These are phyloP conservation scores for Phytophthora multivora DNA, from an alignment of 352 stramenopile species.

Conservation along the genomic window DNA sequence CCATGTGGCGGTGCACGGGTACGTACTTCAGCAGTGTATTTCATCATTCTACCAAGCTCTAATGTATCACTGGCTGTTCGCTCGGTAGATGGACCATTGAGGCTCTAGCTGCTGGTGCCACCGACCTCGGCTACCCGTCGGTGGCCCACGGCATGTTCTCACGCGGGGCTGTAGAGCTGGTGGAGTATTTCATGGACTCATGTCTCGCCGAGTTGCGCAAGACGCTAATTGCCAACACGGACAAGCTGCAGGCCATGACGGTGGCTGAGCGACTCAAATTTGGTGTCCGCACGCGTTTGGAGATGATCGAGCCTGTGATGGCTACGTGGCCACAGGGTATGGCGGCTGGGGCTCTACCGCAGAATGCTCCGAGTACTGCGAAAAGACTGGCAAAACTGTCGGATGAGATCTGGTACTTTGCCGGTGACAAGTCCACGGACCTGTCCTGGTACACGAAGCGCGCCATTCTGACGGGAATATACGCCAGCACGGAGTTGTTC, in stretches of 20 bases:
- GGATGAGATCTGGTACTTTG: conserved; percentile 91
- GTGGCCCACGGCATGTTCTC: conserved; percentile 85
- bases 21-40: conserved; percentile 3
- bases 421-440: conserved; percentile 85
- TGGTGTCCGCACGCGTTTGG: conserved; percentile 67
- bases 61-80: background rate
- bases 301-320: conserved; percentile 68
- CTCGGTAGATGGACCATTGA: conserved; percentile 74
- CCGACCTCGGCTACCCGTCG: conserved; percentile 71
- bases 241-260: conserved; percentile 65
- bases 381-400: conserved; percentile 70
- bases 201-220: conserved; percentile 61
- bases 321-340: conserved; percentile 79
- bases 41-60: no score
- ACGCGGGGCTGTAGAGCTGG: conserved; percentile 76
- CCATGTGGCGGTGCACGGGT: conserved; percentile 60
- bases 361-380: conserved; percentile 74
- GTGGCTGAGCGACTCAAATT: conserved; percentile 87
- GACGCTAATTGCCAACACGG: conserved; percentile 62
- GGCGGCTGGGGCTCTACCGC: conserved; percentile 74
- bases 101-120: conserved; percentile 70
- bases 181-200: conserved; percentile 88
- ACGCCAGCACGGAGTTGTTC: conserved; percentile 84
- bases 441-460: conserved; percentile 88
- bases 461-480: conserved; percentile 75